A percentile compares a stretch with the other conserved stretches of the same genome.
Conservation (phyloP, 2,329 filamentous ascomycete genomes). For the Colletotrichum gloeosporioides region DNA sequence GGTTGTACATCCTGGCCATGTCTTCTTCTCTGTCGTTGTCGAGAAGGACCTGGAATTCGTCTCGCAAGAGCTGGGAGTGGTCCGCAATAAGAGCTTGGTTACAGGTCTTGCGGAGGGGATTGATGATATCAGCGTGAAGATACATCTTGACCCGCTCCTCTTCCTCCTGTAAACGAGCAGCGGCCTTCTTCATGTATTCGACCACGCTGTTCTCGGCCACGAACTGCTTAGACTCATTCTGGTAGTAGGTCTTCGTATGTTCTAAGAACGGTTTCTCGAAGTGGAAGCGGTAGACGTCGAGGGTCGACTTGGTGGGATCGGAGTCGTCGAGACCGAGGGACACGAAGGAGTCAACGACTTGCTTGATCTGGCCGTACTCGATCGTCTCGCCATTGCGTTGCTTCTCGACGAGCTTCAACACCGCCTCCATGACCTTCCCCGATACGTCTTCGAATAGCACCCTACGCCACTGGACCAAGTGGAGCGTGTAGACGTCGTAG, state of each 20-base stretch:
- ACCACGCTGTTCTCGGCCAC: constrained; percentile 96
- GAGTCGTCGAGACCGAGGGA: constrained; percentile 93
- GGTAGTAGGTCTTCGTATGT: constrained; percentile 86
- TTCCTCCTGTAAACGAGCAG: constrained; percentile 86
- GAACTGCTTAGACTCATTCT: constrained; percentile 91
- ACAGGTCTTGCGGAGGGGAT: constrained; percentile 84
- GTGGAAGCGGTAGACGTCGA: constrained; percentile 91
- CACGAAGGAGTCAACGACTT: constrained; percentile 94
- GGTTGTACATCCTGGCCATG: constrained; percentile 93
- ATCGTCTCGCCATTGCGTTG: constrained; percentile 98
- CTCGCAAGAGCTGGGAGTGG: constrained; percentile 83
- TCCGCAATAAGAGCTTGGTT: constrained; percentile 89
- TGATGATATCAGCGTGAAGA: constrained; percentile 87
- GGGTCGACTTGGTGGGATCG: constrained; percentile 90
- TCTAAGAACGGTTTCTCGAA: constrained; percentile 93
- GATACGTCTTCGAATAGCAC: constrained; percentile 88
- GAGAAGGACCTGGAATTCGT: constrained; percentile 93
- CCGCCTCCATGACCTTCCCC: constrained; percentile 90
- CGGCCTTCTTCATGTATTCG: constrained; percentile 99
- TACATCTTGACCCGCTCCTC: constrained; percentile 93
- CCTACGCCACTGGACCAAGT: constrained; percentile 93
- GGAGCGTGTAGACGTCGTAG: constrained; percentile 96
- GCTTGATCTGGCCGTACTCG: constrained; percentile 95
- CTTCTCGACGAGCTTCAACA: constrained; percentile 94
- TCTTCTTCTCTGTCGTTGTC: constrained; percentile 96